A percentile compares a stretch with the other conserved stretches of the same genome.
These are phyloP conservation scores for Pistacia atlantica DNA, from an alignment of 345 rosid species.

Conservation along the genomic window DNA sequence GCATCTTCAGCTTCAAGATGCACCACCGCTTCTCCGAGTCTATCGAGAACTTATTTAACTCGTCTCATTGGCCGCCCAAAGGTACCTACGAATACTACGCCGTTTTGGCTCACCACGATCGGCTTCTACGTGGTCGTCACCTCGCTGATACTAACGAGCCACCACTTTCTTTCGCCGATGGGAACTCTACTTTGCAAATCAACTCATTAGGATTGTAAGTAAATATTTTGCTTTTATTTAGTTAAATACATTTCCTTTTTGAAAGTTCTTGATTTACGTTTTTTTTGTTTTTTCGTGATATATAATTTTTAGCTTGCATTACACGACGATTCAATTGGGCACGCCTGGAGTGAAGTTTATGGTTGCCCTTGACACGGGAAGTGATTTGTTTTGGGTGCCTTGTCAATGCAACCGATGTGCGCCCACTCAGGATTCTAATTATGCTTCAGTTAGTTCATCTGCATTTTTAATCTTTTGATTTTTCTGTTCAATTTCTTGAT, in stretches of 20 bases:
- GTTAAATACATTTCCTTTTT: neutral
- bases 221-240: neutral
- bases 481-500: conserved; percentile 9
- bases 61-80: conserved; percentile 48
- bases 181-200: conserved; percentile 71
- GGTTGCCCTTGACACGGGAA: conserved; percentile 91
- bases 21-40: conserved; percentile 74
- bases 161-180: conserved; percentile 66
- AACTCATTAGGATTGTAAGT: conserved; percentile 83
- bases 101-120: conserved; percentile 65
- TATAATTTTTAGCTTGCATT: conserved; percentile 64
- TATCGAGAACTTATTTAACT: conserved; percentile 56
- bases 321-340: conserved; percentile 81
- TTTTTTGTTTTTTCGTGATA: neutral
- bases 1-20: conserved; percentile 82
- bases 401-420: conserved; percentile 82
- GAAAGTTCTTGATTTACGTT: conserved; percentile 22
- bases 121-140: conserved; percentile 52
- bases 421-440: conserved; percentile 56
- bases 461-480: neutral
- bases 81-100: conserved; percentile 74
- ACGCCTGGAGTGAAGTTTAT: conserved; percentile 83
- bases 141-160: conserved; percentile 42
- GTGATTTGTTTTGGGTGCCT: conserved; percentile 94
- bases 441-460: conserved; percentile 57